These are phyloP conservation scores for Phaeosphaeria sp. DNA, from an alignment of 2,329 filamentous ascomycete genomes.

Conservation along the genomic window DNA sequence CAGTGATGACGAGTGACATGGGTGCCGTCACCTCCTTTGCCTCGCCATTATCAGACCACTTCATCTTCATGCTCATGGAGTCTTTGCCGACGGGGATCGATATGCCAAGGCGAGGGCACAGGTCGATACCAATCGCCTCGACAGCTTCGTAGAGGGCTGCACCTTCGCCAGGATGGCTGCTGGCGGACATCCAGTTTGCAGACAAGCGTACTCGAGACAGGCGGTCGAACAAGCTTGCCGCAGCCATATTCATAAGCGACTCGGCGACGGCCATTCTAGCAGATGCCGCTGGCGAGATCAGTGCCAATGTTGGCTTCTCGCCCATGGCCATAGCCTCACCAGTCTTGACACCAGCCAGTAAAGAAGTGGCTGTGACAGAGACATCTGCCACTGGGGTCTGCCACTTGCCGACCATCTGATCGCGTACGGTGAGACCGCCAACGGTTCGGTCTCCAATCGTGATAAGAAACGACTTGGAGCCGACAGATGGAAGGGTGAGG, in stretches of 20 bases:
- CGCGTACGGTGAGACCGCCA: slow-evolving; percentile 84
- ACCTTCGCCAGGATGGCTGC: slow-evolving; percentile 89
- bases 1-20: slow-evolving; percentile 87
- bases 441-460: slow-evolving; percentile 95
- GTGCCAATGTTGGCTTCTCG: slow-evolving; percentile 85
- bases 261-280: slow-evolving; percentile 97
- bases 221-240: slow-evolving; percentile 75
- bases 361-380: slow-evolving; percentile 85
- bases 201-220: slow-evolving; percentile 84
- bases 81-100: slow-evolving; percentile 98
- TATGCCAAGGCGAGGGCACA: slow-evolving; percentile 89
- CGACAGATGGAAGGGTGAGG: slow-evolving; percentile 84
- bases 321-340: slow-evolving; percentile 99
- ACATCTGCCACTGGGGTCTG: slow-evolving; percentile 94
- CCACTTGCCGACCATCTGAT: slow-evolving; percentile 97
- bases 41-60: slow-evolving; percentile 73
- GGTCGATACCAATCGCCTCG: slow-evolving; percentile 87
- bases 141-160: slow-evolving; percentile 93
- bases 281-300: slow-evolving; percentile 89
- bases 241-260: slow-evolving; percentile 89
- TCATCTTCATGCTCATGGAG: slow-evolving; percentile 98
- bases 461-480: slow-evolving; percentile 97
- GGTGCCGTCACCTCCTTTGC: slow-evolving; percentile 89
- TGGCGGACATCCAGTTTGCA: slow-evolving; percentile 99
- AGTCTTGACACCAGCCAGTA: slow-evolving; percentile 73